phyloP scores from a whole-genome alignment of 1,284 basidiomycete genomes.

The Naganishia liquefaciens region DNA sequence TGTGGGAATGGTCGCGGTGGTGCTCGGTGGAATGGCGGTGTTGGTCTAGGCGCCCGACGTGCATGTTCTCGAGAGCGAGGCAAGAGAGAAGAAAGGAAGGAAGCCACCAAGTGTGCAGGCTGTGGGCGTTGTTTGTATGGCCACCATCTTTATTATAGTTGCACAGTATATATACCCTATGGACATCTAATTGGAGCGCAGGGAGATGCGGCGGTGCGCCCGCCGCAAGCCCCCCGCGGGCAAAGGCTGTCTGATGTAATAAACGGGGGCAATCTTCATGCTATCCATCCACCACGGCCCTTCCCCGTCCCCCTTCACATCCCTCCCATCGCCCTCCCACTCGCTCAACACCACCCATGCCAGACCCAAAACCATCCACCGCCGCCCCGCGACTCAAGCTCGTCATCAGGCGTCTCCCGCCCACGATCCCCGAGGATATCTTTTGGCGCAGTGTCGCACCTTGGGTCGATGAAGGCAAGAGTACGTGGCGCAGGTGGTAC shows the following conservation, averaged over 20 bases:
- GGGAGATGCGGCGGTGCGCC: neutral
- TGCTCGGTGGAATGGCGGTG: neutral
- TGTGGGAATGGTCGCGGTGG: neutral
- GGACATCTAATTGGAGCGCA: neutral
- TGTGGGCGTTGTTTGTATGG: too few species aligned
- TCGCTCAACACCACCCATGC: conserved; percentile 4
- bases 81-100: too few species aligned
- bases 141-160: too few species aligned
- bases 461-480: conserved; percentile 71
- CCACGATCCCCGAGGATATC: conserved; percentile 84
- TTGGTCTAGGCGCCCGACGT: neutral
- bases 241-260: too few species aligned
- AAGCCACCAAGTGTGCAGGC: too few species aligned
- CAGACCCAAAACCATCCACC: conserved; percentile 24
- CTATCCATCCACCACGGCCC: too few species aligned
- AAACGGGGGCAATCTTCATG: too few species aligned
- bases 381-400: conserved; percentile 69
- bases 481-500: conserved; percentile 67
- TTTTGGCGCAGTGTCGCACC: conserved; percentile 88
- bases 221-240: too few species aligned
- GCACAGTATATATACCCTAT: neutral
- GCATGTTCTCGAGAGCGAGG: too few species aligned
- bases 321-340: neutral
- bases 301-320: too few species aligned
- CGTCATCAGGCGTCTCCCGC: conserved; percentile 82